Conservation (phyloP, 352 stramenopile species). For the Pythium brachiatum region DNA sequence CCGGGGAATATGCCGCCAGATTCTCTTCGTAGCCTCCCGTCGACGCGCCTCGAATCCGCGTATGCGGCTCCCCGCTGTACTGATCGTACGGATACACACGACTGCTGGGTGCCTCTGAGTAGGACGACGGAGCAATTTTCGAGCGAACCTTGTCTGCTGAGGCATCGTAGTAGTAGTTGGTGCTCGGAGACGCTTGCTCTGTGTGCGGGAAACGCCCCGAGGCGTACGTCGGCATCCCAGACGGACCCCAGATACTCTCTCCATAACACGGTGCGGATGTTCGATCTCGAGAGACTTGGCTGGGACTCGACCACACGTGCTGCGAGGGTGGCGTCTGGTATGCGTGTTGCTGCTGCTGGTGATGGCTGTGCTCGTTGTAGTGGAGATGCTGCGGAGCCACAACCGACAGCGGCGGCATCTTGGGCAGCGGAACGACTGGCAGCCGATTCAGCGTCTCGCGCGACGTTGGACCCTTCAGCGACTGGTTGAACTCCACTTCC, state of each 20-base stretch:
- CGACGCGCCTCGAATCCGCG: neutral
- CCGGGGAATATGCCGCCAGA: neutral
- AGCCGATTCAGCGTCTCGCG: neutral
- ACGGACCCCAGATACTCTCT: conserved; percentile 13
- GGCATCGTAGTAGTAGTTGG: conserved; percentile 12
- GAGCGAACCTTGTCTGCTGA: neutral
- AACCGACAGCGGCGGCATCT: neutral
- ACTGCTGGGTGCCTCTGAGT: neutral
- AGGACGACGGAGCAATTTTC: conserved; percentile 5
- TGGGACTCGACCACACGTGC: conserved; percentile 12
- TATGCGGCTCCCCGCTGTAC: neutral
- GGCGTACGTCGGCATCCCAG: conserved; percentile 17
- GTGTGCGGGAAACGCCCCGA: neutral
- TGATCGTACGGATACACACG: conserved; percentile 22
- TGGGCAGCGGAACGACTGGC: conserved; percentile 1
- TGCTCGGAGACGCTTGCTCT: conserved; percentile 17
- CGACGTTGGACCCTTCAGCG: neutral
- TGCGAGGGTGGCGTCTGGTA: neutral
- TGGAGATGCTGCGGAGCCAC: neutral
- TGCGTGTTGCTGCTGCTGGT: neutral
- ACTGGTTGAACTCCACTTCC: conserved; percentile 1
- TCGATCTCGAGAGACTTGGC: neutral
- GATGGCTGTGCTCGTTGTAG: neutral
- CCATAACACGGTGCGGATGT: neutral
- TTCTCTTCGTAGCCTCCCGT: neutral